phyloP scores from a whole-genome alignment of 2,329 filamentous ascomycete genomes.

The Aspergillus fijiensis region DNA sequence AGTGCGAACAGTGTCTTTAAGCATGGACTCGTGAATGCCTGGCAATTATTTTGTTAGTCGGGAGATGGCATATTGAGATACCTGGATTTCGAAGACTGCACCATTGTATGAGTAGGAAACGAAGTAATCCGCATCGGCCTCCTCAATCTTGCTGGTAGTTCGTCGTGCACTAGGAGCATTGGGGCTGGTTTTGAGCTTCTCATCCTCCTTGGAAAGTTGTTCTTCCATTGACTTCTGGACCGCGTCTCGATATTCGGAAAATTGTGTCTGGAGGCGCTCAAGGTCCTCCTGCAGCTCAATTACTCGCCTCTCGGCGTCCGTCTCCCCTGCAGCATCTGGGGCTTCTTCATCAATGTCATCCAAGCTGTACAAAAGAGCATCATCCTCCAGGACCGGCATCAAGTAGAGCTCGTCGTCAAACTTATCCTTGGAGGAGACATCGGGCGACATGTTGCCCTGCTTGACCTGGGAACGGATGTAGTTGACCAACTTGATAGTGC shows the following conservation, averaged over 20 bases:
- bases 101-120: constrained; percentile 67
- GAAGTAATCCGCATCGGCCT: constrained; percentile 63
- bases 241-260: constrained; percentile 63
- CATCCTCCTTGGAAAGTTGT: constrained; percentile 60
- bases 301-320: constrained; percentile 48
- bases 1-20: constrained; percentile 84
- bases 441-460: constrained; percentile 48
- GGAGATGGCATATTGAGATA: neutral
- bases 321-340: constrained; percentile 26
- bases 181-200: constrained; percentile 31
- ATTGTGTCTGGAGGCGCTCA: constrained; percentile 59
- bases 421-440: constrained; percentile 59
- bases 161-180: constrained; percentile 29
- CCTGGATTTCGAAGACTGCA: constrained; percentile 36
- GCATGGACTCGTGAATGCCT: constrained; percentile 93
- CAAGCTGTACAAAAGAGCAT: constrained; percentile 81
- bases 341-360: constrained; percentile 66
- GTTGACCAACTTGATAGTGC: constrained; percentile 72
- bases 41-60: constrained; percentile 31
- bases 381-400: constrained; percentile 81
- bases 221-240: constrained; percentile 67
- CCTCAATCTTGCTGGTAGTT: constrained; percentile 38
- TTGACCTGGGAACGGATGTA: constrained; percentile 55
- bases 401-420: constrained; percentile 80
- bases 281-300: constrained; percentile 64